phyloP scores from a whole-genome alignment of 1,139 yeast species.

The Debaryomyces coudertii region DNA sequence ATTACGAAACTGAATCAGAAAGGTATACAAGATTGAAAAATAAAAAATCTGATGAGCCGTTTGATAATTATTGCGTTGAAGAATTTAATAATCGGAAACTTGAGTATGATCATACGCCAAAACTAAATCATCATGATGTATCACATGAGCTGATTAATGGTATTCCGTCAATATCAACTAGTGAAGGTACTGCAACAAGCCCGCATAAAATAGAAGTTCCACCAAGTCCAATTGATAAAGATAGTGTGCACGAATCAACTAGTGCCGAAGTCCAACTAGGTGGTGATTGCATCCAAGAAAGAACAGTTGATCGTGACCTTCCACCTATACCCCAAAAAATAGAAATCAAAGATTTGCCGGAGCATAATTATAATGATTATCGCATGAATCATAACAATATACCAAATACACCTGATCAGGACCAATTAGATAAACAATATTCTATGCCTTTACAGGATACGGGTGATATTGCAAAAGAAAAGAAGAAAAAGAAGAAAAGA shows the following conservation, averaged over 20 bases:
- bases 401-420: background rate
- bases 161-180: background rate
- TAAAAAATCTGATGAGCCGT: slow-evolving; percentile 29
- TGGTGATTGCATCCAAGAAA: background rate
- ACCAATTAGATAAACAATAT: background rate
- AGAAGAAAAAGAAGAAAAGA: slow-evolving; percentile 17
- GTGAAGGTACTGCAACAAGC: background rate
- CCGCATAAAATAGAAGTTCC: background rate
- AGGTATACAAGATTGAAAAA: slow-evolving; percentile 10
- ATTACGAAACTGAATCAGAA: slow-evolving; percentile 24
- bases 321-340: background rate
- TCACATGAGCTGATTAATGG: background rate
- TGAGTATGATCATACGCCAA: slow-evolving; percentile 18
- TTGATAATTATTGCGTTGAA: slow-evolving; percentile 29
- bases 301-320: background rate
- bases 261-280: background rate
- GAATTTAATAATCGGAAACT: slow-evolving; percentile 24
- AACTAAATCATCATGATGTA: background rate
- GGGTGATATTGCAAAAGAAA: slow-evolving; percentile 13
- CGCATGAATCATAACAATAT: background rate
- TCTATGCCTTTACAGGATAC: slow-evolving; percentile 3
- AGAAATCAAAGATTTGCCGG: background rate
- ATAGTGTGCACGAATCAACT: background rate
- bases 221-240: background rate
- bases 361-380: background rate